phyloP scores from a whole-genome alignment of 768 basidiomycete species.

The Rhizopogon salebrosus region DNA sequence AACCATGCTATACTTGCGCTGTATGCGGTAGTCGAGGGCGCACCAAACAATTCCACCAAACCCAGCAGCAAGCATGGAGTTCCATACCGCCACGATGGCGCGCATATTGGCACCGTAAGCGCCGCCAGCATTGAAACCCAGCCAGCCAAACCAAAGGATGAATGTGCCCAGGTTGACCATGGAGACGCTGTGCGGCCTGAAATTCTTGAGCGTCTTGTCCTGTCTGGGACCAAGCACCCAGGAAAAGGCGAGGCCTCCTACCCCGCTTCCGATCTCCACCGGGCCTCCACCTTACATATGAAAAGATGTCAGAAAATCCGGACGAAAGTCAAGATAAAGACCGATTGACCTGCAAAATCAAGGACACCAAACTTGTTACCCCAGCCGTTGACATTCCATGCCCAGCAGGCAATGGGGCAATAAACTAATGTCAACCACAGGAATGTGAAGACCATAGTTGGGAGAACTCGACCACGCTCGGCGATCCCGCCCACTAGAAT shows the following conservation, averaged over 20 bases:
- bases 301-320: constrained; percentile 1
- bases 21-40: constrained; percentile 69
- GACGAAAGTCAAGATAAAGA: constrained; percentile 2
- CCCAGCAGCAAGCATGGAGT: constrained; percentile 82
- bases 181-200: constrained; percentile 85
- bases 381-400: constrained; percentile 82
- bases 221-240: constrained; percentile 82
- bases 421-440: constrained; percentile 86
- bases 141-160: constrained; percentile 84
- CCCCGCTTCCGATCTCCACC: constrained; percentile 83
- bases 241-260: constrained; percentile 80
- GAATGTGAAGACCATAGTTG: constrained; percentile 78
- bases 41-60: constrained; percentile 87
- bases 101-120: constrained; percentile 86
- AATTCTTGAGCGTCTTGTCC: constrained; percentile 67
- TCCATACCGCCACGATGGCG: constrained; percentile 81
- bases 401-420: constrained; percentile 83
- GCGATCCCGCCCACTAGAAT: constrained; percentile 79
- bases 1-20: constrained; percentile 83
- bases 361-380: constrained; percentile 80
- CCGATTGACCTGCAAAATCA: constrained; percentile 67
- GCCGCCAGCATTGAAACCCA: constrained; percentile 86
- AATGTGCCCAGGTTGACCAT: constrained; percentile 80
- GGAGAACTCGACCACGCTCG: constrained; percentile 80
- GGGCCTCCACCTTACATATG: constrained; percentile 65